These are phyloP conservation scores for Colletotrichum godetiae DNA, from an alignment of 2,329 filamentous ascomycete species.

Conservation along the genomic window DNA sequence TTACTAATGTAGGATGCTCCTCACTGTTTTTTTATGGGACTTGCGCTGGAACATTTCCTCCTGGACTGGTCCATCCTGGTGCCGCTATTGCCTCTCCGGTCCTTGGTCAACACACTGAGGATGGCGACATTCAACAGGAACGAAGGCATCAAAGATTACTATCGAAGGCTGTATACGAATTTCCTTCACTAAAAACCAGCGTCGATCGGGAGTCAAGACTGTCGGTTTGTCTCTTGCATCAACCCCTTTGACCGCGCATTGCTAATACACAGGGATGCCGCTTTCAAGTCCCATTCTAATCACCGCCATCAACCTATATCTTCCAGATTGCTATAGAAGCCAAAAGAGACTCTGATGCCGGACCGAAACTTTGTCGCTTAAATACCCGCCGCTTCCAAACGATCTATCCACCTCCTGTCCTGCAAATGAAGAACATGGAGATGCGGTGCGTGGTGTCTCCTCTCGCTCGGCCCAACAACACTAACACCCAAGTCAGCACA, in stretches of 20 bases:
- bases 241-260: background rate
- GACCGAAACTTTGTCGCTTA: slow-evolving; percentile 40
- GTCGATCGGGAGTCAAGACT: too few relatives aligned
- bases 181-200: too few relatives aligned
- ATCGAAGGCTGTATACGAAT: too few relatives aligned
- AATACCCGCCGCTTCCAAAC: slow-evolving; percentile 35
- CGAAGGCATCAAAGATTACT: too few relatives aligned
- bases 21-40: too few relatives aligned
- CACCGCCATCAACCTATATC: slow-evolving; percentile 37
- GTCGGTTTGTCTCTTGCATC: too few relatives aligned
- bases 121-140: too few relatives aligned
- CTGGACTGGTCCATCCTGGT: too few relatives aligned
- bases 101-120: too few relatives aligned
- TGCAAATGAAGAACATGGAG: slow-evolving; percentile 42
- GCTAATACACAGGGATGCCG: background rate
- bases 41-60: too few relatives aligned
- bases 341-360: slow-evolving; percentile 43
- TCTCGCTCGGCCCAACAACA: slow-evolving; percentile 38
- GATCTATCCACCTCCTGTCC: slow-evolving; percentile 37
- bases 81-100: too few relatives aligned
- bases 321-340: slow-evolving; percentile 41
- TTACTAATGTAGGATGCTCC: too few relatives aligned
- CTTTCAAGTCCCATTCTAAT: background rate
- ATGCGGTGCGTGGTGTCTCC: slow-evolving; percentile 42
- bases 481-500: slow-evolving; percentile 38